phyloP scores from a whole-genome alignment of 1,284 basidiomycete species.

The Ceratobasidium sp. region DNA sequence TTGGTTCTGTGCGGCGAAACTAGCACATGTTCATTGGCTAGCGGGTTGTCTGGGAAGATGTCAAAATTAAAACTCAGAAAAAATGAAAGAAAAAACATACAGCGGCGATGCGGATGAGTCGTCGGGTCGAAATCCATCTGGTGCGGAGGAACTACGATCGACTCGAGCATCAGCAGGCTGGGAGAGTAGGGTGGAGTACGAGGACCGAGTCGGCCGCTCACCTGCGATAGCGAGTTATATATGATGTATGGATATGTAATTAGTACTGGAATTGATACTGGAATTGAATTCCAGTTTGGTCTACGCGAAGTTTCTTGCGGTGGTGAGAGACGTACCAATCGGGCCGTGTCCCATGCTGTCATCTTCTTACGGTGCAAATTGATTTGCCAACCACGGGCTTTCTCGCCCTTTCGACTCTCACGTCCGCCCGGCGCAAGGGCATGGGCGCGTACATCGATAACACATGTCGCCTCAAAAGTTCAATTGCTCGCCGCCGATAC shows the following conservation, averaged over 20 bases:
- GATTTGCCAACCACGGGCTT: conserved; percentile 41
- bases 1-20: conserved; percentile 86
- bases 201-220: conserved; percentile 10
- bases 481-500: neutral
- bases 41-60: conserved; percentile 70
- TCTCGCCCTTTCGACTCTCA: conserved; percentile 38
- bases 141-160: conserved; percentile 34
- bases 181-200: neutral
- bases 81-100: conserved; percentile 57
- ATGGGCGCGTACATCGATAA: neutral
- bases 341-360: conserved; percentile 24
- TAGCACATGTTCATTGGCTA: conserved; percentile 81
- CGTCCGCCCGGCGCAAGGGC: conserved; percentile 16
- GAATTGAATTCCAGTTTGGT: conserved; percentile 30
- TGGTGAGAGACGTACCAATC: conserved; percentile 14
- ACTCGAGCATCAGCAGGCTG: conserved; percentile 26
- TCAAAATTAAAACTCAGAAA: neutral
- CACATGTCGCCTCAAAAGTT: neutral
- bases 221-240: conserved; percentile 28
- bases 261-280: conserved; percentile 39
- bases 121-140: conserved; percentile 65
- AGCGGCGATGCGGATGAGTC: conserved; percentile 76
- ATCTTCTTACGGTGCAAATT: conserved; percentile 40
- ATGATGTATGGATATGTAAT: conserved; percentile 11
- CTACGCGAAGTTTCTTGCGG: conserved; percentile 25